These are phyloP conservation scores for Rhizophagus sp. DNA, from an alignment of 192 early-diverging fungal genomes.

Conservation along the genomic window DNA sequence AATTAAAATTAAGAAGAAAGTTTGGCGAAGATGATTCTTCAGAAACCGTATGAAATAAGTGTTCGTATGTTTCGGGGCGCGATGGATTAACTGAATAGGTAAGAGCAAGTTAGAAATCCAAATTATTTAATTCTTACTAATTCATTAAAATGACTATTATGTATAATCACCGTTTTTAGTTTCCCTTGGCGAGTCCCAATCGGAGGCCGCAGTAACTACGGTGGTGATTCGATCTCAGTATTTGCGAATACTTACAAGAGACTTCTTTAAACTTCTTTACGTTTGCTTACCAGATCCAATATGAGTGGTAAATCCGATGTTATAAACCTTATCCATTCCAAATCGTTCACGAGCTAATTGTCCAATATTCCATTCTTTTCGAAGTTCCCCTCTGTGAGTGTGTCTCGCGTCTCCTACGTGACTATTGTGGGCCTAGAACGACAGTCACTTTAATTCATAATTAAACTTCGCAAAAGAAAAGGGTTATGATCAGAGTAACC, in stretches of 20 bases:
- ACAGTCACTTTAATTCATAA: not conserved
- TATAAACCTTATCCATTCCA: not conserved
- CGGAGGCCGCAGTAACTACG: not conserved
- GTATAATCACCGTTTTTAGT: not conserved
- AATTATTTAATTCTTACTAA: not conserved
- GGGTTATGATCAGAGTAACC: not conserved
- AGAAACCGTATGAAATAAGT: slow-evolving; percentile 6
- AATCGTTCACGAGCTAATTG: slow-evolving; percentile 6
- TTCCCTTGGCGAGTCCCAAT: slow-evolving; percentile 1
- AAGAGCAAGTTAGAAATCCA: not conserved
- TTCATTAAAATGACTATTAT: not conserved
- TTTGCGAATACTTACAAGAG: not conserved
- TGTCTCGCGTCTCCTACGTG: slow-evolving; percentile 11
- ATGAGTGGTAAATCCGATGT: slow-evolving; percentile 11
- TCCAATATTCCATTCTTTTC: slow-evolving; percentile 14
- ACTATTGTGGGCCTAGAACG: slow-evolving; percentile 14
- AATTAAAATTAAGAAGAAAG: not conserved
- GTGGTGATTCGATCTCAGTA: not conserved
- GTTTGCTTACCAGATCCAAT: not conserved
- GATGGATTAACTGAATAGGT: not conserved
- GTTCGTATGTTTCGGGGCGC: not conserved
- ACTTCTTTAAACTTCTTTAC: not conserved
- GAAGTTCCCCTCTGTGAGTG: not conserved
- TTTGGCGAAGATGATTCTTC: not conserved
- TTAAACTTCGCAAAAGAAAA: too few relatives aligned